These are phyloP conservation scores for Yamagishiella unicocca DNA, from an alignment of 139 green algal genomes.

Conservation along the genomic window DNA sequence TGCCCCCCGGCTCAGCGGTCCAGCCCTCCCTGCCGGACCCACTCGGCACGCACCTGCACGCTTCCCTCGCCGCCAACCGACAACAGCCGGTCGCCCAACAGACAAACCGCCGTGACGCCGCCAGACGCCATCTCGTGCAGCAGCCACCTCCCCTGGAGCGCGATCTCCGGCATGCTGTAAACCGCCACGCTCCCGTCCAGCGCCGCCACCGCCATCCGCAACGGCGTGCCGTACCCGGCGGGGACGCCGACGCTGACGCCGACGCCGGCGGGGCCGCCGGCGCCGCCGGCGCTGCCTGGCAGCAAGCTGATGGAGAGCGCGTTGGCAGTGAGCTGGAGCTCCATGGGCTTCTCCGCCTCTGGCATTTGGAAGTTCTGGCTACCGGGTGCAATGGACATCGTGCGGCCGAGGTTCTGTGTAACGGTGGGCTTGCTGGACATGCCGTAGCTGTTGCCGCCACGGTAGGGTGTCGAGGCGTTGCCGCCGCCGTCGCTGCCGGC, in stretches of 20 bases:
- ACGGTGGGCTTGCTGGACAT: background rate
- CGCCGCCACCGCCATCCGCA: conserved; percentile 18
- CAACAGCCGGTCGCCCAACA: conserved; percentile 30
- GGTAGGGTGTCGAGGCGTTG: background rate
- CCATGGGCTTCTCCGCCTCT: conserved; percentile 32
- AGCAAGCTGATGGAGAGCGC: background rate
- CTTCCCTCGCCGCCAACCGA: conserved; percentile 20
- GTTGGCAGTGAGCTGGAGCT: conserved; percentile 24
- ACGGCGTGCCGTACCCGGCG: background rate
- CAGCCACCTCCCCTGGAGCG: conserved; percentile 41
- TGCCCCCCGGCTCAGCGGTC: background rate
- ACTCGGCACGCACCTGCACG: background rate
- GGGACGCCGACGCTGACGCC: background rate
- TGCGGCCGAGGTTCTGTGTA: background rate
- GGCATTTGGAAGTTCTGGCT: conserved; percentile 40
- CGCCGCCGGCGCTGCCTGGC: background rate
- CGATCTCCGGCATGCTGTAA: conserved; percentile 44
- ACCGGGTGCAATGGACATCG: conserved; percentile 1
- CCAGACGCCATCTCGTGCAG: conserved; percentile 21
- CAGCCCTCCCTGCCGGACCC: background rate
- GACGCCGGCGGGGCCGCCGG: background rate
- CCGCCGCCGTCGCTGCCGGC: background rate
- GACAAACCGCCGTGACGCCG: background rate
- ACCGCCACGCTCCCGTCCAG: conserved; percentile 39
- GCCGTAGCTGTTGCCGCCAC: background rate